These are phyloP conservation scores for Brasilioporus rufonigricans DNA, from an alignment of 768 basidiomycete genomes.

Conservation along the genomic window DNA sequence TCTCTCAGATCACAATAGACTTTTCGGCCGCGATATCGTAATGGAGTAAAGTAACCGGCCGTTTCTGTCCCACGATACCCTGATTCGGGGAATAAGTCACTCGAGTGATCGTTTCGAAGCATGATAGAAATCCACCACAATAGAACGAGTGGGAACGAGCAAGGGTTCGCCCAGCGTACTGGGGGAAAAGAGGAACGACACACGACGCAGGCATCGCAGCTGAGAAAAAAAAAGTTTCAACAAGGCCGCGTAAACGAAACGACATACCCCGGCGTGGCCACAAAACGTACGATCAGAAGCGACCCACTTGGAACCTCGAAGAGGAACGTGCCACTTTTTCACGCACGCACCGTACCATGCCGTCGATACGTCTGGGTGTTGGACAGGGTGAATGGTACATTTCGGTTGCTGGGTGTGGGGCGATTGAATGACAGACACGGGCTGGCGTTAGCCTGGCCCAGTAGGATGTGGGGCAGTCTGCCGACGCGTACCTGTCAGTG, in stretches of 20 bases:
- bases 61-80: background rate
- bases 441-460: background rate
- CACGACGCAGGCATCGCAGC: too few relatives aligned
- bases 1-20: slow-evolving; percentile 2
- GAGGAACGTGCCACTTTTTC: background rate
- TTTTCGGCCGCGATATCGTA: background rate
- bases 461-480: background rate
- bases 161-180: background rate
- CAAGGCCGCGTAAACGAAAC: slow-evolving; percentile 1
- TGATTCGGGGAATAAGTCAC: too few relatives aligned
- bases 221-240: background rate
- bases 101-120: background rate
- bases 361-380: background rate
- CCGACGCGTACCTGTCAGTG: background rate
- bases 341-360: background rate
- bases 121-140: background rate
- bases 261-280: background rate
- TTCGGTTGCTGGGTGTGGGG: slow-evolving; percentile 4
- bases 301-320: slow-evolving; percentile 10
- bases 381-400: background rate
- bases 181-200: background rate
- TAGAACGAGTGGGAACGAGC: background rate
- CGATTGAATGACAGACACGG: background rate
- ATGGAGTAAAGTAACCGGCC: background rate
- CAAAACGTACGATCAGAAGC: slow-evolving; percentile 1